Evolutionary conservation across 2,329 filamentous ascomycete genomes (phyloP).

Genomic region (Aspergillus brasiliensis): DNA sequence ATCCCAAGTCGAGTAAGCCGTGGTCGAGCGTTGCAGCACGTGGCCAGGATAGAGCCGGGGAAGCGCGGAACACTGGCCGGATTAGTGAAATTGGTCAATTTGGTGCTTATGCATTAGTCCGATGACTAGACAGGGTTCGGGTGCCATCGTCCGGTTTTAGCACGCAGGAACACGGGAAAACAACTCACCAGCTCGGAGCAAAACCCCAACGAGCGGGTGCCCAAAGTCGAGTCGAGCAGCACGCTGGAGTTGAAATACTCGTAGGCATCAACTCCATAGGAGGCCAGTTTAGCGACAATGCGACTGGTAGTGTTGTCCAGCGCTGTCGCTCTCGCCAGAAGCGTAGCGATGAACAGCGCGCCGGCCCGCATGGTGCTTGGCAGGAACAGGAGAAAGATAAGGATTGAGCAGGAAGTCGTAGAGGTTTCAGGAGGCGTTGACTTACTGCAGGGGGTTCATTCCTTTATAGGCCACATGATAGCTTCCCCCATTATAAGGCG

Average conservation of each 20-base stretch:
- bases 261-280: background rate
- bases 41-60: slow-evolving; percentile 15
- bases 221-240: background rate
- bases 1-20: slow-evolving; percentile 24
- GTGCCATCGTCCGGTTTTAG: background rate
- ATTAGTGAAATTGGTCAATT: background rate
- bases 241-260: background rate
- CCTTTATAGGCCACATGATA: background rate
- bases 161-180: background rate
- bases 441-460: background rate
- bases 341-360: background rate
- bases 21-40: slow-evolving; percentile 19
- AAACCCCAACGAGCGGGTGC: background rate
- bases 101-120: background rate
- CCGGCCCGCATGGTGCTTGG: background rate
- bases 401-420: background rate
- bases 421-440: background rate
- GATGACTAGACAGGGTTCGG: background rate
- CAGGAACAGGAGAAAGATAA: background rate
- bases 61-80: slow-evolving; percentile 17
- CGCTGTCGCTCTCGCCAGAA: background rate
- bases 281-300: background rate
- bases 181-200: background rate
- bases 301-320: slow-evolving; percentile 1
- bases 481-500: background rate